Percentiles rank a stretch among this genome's conserved stretches.
Conservation (phyloP, 1,284 basidiomycete species). For the Ustilago esculenta region DNA sequence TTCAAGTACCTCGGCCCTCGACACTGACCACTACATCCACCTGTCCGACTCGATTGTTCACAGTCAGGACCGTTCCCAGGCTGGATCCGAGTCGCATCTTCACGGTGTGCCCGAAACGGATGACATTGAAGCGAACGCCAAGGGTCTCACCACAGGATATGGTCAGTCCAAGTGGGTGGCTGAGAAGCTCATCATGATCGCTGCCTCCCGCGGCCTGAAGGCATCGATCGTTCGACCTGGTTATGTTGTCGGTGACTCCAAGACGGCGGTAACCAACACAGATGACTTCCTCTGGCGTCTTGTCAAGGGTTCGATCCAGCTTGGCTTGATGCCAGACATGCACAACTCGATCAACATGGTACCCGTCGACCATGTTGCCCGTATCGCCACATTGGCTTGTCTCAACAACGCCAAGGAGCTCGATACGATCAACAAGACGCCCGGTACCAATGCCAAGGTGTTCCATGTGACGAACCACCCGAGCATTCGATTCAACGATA, state of each 20-base stretch:
- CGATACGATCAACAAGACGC: slow-evolving; percentile 70
- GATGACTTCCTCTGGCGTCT: slow-evolving; percentile 99
- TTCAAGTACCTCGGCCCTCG: slow-evolving; percentile 91
- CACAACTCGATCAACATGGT: slow-evolving; percentile 99
- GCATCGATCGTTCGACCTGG: slow-evolving; percentile 92
- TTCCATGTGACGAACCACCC: slow-evolving; percentile 89
- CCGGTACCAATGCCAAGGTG: slow-evolving; percentile 73
- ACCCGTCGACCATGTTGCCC: slow-evolving; percentile 95
- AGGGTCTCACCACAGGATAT: slow-evolving; percentile 86
- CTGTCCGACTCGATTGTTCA: slow-evolving; percentile 75
- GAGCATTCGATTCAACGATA: slow-evolving; percentile 86
- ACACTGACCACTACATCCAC: slow-evolving; percentile 87
- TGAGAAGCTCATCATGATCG: slow-evolving; percentile 91
- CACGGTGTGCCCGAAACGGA: slow-evolving; percentile 86
- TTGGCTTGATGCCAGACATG: slow-evolving; percentile 94
- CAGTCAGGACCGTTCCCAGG: slow-evolving; percentile 30
- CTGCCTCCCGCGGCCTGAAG: slow-evolving; percentile 83
- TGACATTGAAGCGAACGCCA: slow-evolving; percentile 85
- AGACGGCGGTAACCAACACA: slow-evolving; percentile 86
- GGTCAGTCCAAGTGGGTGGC: slow-evolving; percentile 99
- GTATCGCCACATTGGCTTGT: slow-evolving; percentile 73
- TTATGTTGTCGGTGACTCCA: slow-evolving; percentile 94
- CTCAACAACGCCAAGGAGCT: slow-evolving; percentile 42
- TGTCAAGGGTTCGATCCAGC: slow-evolving; percentile 96
- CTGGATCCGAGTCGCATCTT: slow-evolving; percentile 17